Evolutionary conservation across 441 rosid genomes (phyloP).

Genomic region (Geranium incanum): DNA sequence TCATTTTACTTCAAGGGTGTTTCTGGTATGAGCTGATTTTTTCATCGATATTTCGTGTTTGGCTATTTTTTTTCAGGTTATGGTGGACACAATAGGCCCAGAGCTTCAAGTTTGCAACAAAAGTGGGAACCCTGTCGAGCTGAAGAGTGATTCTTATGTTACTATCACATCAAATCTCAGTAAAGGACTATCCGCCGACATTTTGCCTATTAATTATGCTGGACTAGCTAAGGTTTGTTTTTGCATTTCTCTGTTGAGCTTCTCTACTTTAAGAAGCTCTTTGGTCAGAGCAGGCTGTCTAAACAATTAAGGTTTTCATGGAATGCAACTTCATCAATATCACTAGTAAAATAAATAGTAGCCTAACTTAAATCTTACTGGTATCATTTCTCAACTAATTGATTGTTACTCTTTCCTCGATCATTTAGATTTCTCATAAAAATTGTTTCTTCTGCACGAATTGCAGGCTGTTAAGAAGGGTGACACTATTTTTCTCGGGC

Average conservation of each 20-base stretch:
- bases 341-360: background rate
- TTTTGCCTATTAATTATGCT: conserved; percentile 21
- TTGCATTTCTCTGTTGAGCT: background rate
- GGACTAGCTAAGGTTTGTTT: conserved; percentile 21
- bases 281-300: background rate
- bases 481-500: conserved; percentile 25
- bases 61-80: conserved; percentile 15
- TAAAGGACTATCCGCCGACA: conserved; percentile 18
- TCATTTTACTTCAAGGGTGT: background rate
- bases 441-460: background rate
- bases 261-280: background rate
- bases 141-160: conserved; percentile 18
- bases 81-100: conserved; percentile 28
- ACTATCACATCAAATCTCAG: conserved; percentile 21
- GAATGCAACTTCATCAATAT: background rate
- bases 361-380: background rate
- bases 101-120: conserved; percentile 25
- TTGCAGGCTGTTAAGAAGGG: conserved; percentile 27
- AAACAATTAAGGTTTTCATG: background rate
- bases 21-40: conserved; percentile 6
- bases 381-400: too few relatives aligned
- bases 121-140: conserved; percentile 20
- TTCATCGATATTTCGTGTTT: background rate
- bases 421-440: background rate
- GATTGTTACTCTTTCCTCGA: too few relatives aligned